Evolutionary conservation across 2,329 filamentous ascomycete genomes (phyloP).

Genomic region (Colletotrichum brevisporum): DNA sequence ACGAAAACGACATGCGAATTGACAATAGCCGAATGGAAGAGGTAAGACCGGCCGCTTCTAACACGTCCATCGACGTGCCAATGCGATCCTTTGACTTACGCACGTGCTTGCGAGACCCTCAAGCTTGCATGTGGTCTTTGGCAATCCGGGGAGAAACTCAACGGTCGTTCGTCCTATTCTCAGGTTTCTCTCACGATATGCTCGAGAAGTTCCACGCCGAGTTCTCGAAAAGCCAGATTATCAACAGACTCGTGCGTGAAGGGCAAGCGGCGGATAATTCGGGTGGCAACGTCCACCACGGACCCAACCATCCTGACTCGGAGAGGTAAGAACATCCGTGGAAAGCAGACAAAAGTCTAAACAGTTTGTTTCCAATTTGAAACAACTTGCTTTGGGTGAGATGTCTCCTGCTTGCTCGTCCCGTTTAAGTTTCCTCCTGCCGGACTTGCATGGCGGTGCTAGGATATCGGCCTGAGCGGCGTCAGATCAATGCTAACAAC

Average conservation of each 20-base stretch:
- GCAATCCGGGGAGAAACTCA: slow-evolving; percentile 4
- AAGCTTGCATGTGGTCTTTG: neutral
- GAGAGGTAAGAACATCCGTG: neutral
- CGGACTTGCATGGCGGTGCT: slow-evolving; percentile 23
- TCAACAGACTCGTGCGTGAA: neutral
- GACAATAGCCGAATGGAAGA: too few species aligned
- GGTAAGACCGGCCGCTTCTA: neutral
- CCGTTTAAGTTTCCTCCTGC: slow-evolving; percentile 11
- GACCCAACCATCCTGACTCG: slow-evolving; percentile 19
- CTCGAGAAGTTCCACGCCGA: neutral
- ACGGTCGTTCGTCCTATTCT: slow-evolving; percentile 20
- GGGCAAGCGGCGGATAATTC: neutral
- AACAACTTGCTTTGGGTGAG: slow-evolving; percentile 18
- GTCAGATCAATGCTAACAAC: slow-evolving; percentile 21
- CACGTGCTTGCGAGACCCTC: neutral
- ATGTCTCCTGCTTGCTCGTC: slow-evolving; percentile 1
- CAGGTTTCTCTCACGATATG: neutral
- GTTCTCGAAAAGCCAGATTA: neutral
- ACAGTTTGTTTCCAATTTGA: slow-evolving; percentile 33
- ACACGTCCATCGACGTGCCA: neutral
- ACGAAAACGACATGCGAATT: neutral
- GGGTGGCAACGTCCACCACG: slow-evolving; percentile 6
- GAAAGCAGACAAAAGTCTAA: neutral
- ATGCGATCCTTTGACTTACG: neutral
- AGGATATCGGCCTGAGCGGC: slow-evolving; percentile 29